Evolutionary conservation across 257 asterid genomes (phyloP).

Genomic region (Fraxinus excelsior): DNA sequence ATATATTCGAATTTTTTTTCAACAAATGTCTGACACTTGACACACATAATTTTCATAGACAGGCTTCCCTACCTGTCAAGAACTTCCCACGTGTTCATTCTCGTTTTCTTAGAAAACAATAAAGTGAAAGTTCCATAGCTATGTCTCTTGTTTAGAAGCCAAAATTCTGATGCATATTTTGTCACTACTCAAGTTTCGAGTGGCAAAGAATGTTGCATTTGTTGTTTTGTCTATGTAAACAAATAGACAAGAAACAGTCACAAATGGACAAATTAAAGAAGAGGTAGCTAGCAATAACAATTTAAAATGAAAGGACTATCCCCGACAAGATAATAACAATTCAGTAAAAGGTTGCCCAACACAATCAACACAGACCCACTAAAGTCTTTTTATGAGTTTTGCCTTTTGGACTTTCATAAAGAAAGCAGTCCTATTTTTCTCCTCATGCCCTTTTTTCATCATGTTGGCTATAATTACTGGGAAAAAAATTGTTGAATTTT

Average conservation of each 20-base stretch:
- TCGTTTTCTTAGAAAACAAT: conserved; percentile 17
- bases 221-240: conserved; percentile 36
- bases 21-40: too few species aligned
- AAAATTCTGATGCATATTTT: conserved; percentile 25
- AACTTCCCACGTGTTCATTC: background rate
- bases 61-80: background rate
- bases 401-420: conserved; percentile 34
- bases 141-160: conserved; percentile 29
- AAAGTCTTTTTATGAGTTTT: conserved; percentile 34
- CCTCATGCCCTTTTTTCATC: conserved; percentile 29
- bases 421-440: conserved; percentile 23
- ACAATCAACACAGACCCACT: conserved; percentile 61
- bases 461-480: conserved; percentile 28
- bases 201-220: conserved; percentile 14
- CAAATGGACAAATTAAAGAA: conserved; percentile 46
- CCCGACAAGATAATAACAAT: conserved; percentile 69
- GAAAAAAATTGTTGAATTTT: conserved; percentile 4
- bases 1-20: background rate
- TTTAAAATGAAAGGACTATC: conserved; percentile 54
- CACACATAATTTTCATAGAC: background rate
- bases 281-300: conserved; percentile 51
- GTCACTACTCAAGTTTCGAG: conserved; percentile 10
- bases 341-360: conserved; percentile 52
- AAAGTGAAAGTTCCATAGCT: conserved; percentile 24
- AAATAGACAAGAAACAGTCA: conserved; percentile 25